Conservation (phyloP, 2,329 filamentous ascomycete genomes). For the Endoconidiophora polonica region DNA sequence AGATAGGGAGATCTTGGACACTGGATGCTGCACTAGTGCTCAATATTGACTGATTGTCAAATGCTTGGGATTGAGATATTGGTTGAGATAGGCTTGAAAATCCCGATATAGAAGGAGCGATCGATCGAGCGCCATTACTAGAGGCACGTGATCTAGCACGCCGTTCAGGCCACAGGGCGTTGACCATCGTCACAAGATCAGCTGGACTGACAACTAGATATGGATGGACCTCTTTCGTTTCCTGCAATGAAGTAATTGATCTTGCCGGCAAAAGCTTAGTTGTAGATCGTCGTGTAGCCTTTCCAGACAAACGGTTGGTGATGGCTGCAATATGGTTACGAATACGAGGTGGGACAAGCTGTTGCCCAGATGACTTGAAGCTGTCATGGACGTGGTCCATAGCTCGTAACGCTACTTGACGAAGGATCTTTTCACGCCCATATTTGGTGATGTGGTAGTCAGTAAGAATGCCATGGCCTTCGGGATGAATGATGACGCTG, state of each 20-base stretch:
- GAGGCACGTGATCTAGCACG: constrained; percentile 46
- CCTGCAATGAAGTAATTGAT: constrained; percentile 53
- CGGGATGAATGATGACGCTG: constrained; percentile 72
- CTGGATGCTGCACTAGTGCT: constrained; percentile 59
- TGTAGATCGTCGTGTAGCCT: constrained; percentile 29
- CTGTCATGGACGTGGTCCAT: constrained; percentile 67
- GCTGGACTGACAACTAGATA: constrained; percentile 66
- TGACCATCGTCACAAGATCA: constrained; percentile 65
- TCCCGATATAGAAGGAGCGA: constrained; percentile 49
- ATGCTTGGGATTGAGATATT: constrained; percentile 44
- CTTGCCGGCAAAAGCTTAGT: constrained; percentile 52
- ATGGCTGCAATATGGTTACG: constrained; percentile 57
- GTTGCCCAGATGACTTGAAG: constrained; percentile 33
- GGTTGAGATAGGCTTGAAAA: constrained; percentile 51
- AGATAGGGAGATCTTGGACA: constrained; percentile 52
- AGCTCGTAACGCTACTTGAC: constrained; percentile 64
- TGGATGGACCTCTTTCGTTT: constrained; percentile 63
- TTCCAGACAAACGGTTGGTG: constrained; percentile 43
- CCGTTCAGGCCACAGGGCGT: constrained; percentile 66
- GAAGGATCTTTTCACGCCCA: constrained; percentile 65
- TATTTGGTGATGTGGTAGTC: constrained; percentile 88
- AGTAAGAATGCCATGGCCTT: constrained; percentile 62
- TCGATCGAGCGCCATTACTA: constrained; percentile 42
- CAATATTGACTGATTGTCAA: constrained; percentile 52
- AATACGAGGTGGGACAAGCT: constrained; percentile 42